Percentiles rank a stretch among this genome's conserved stretches.
Evolutionary conservation across 2,329 filamentous ascomycete species (phyloP).

Genomic region (Colletotrichum acutatum): DNA sequence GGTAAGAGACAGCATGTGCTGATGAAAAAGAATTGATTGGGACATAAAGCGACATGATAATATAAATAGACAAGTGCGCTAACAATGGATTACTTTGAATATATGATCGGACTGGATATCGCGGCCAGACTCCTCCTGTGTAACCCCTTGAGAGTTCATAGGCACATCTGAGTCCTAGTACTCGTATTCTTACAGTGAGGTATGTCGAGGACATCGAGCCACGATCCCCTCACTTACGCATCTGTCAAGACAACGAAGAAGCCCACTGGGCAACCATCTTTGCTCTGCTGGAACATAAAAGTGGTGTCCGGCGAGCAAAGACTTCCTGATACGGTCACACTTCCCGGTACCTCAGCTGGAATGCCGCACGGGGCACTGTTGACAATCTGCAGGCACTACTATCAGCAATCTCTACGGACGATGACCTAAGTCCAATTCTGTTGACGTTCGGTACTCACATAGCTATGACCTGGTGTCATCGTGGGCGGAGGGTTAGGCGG

Average conservation of each 20-base stretch:
- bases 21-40: not conserved
- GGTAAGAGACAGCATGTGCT: not conserved
- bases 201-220: too few species aligned
- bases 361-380: constrained; percentile 31
- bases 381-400: not conserved
- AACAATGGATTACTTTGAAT: not conserved
- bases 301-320: constrained; percentile 26
- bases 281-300: constrained; percentile 24
- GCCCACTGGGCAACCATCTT: constrained; percentile 15
- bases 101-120: not conserved
- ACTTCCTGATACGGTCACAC: constrained; percentile 23
- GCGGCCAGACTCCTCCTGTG: too few species aligned
- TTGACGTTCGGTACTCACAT: not conserved
- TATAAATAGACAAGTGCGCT: not conserved
- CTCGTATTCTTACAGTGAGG: too few species aligned
- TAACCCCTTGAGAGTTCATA: too few species aligned
- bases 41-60: not conserved
- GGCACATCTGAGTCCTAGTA: too few species aligned
- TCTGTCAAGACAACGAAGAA: constrained; percentile 30
- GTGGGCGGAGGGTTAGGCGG: constrained; percentile 24
- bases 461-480: constrained; percentile 30
- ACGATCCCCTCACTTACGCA: not conserved
- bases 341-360: constrained; percentile 4
- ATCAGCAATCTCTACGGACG: not conserved
- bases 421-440: too few species aligned